phyloP scores from a whole-genome alignment of 805 yeast species.

The Ogataea nonfermentans region DNA sequence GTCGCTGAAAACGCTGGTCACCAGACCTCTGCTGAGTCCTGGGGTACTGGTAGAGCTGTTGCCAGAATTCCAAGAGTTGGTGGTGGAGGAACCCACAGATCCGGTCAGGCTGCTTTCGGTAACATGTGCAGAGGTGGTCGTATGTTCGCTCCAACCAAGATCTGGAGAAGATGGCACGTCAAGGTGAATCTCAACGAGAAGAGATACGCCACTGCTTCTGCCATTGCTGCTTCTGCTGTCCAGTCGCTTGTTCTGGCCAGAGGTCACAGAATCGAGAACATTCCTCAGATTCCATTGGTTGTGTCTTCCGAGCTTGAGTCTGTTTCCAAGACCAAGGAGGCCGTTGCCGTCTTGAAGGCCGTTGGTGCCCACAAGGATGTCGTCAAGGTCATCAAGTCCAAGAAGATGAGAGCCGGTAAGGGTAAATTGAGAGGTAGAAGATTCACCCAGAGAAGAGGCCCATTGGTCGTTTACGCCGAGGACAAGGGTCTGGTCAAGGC shows the following conservation, averaged over 20 bases:
- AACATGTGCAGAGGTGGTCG: constrained; percentile 99
- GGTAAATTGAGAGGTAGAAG: constrained; percentile 99
- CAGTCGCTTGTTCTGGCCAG: constrained; percentile 98
- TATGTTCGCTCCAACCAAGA: constrained; percentile 99
- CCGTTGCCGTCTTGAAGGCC: constrained; percentile 96
- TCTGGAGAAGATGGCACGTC: constrained; percentile 99
- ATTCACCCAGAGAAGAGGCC: constrained; percentile 99
- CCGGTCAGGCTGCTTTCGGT: constrained; percentile 99
- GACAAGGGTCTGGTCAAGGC: constrained; percentile 98
- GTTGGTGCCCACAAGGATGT: constrained; percentile 99
- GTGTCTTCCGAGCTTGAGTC: constrained; percentile 91
- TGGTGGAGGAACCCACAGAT: constrained; percentile 99
- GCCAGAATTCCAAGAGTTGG: constrained; percentile 99
- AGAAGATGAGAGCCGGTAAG: constrained; percentile 99
- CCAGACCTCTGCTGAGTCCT: constrained; percentile 99
- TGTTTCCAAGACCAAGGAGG: constrained; percentile 95
- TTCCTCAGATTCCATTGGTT: constrained; percentile 98
- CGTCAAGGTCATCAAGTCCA: constrained; percentile 96
- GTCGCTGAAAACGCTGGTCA: constrained; percentile 99
- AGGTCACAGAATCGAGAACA: constrained; percentile 99
- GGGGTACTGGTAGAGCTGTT: constrained; percentile 99
- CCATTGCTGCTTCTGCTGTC: constrained; percentile 98
- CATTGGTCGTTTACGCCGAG: constrained; percentile 96
- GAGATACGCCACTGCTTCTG: constrained; percentile 99
- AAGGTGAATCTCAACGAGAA: constrained; percentile 99